A percentile compares a stretch with the other conserved stretches of the same genome.
These are phyloP conservation scores for Mangifera indica DNA, from an alignment of 345 rosid genomes.

Conservation along the genomic window DNA sequence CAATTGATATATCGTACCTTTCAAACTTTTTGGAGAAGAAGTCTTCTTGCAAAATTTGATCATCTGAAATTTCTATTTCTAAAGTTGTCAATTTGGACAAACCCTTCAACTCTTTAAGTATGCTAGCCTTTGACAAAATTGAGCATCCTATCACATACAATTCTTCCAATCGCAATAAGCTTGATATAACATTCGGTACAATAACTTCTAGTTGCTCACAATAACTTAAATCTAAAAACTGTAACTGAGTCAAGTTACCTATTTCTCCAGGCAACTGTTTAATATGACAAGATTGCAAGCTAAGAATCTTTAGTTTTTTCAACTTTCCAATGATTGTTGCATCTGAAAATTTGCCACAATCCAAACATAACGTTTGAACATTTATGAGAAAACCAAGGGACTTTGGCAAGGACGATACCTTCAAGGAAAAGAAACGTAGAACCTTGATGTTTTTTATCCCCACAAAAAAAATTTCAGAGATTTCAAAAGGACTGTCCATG, in stretches of 20 bases:
- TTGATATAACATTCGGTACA: conserved; percentile 3
- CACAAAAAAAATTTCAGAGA: neutral
- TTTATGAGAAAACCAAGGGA: neutral
- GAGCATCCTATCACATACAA: conserved; percentile 14
- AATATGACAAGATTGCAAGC: neutral
- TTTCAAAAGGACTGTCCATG: neutral
- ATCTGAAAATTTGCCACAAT: neutral
- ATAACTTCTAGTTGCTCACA: conserved; percentile 15
- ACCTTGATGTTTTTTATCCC: neutral
- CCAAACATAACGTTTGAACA: neutral
- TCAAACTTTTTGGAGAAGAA: neutral
- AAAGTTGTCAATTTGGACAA: conserved; percentile 18
- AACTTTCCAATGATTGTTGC: neutral
- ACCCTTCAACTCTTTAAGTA: conserved; percentile 23
- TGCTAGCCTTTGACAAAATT: conserved; percentile 17
- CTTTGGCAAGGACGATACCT: neutral
- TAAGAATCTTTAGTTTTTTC: neutral
- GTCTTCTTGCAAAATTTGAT: neutral
- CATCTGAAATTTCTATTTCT: conserved; percentile 2
- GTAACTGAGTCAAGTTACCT: conserved; percentile 7
- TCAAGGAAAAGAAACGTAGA: neutral
- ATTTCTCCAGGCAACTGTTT: conserved; percentile 17
- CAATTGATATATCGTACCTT: neutral
- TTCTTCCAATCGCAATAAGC: conserved; percentile 27
- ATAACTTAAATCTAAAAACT: conserved; percentile 7